phyloP scores from a whole-genome alignment of 331 rosid species.

The Arachis monticola region DNA sequence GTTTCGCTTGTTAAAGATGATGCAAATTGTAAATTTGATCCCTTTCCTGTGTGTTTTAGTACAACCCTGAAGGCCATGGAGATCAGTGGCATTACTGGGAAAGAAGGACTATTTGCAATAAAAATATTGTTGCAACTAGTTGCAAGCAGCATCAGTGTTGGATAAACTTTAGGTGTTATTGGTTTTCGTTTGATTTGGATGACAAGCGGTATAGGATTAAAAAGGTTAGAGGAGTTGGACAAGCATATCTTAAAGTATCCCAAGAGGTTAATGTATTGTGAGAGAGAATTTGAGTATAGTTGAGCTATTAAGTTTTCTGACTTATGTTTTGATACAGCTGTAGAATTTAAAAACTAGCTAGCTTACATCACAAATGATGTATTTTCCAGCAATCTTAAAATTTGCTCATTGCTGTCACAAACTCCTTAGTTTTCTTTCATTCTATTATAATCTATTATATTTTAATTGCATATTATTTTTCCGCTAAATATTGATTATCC shows the following conservation, averaged over 20 bases:
- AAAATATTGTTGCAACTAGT: slow-evolving; percentile 16
- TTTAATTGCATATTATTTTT: too few relatives aligned
- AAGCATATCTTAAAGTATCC: neutral
- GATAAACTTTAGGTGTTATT: neutral
- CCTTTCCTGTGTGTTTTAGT: neutral
- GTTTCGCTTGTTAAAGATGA: neutral
- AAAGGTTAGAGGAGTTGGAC: neutral
- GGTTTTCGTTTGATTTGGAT: neutral
- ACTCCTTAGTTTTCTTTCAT: too few relatives aligned
- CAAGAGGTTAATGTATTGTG: neutral
- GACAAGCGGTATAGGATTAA: neutral
- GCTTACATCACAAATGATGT: neutral
- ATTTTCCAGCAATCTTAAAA: neutral
- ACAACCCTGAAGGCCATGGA: slow-evolving; percentile 10
- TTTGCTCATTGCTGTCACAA: neutral
- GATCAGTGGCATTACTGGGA: neutral
- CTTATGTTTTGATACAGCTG: neutral
- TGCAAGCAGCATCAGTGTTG: neutral
- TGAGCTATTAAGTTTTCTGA: neutral
- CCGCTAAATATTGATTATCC: too few relatives aligned
- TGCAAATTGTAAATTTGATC: neutral
- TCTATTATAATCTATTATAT: too few relatives aligned
- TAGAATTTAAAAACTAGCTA: too few relatives aligned
- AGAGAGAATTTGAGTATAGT: neutral
- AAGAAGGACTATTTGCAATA: neutral